These are phyloP conservation scores for Carex sylvatica DNA, from an alignment of 202 grass and related monocot genomes.

Conservation along the genomic window DNA sequence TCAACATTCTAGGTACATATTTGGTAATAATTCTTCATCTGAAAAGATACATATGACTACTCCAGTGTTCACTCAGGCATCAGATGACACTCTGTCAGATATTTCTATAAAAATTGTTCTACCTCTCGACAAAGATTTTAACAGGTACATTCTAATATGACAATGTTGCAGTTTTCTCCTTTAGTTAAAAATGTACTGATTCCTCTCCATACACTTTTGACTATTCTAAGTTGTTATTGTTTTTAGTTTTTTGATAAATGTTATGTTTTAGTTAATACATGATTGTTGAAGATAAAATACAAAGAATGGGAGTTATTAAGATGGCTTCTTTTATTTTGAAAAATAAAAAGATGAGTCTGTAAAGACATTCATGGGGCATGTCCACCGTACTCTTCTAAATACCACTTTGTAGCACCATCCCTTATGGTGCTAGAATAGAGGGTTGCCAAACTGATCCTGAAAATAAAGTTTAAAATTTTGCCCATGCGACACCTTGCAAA, in stretches of 20 bases:
- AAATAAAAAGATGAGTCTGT: neutral
- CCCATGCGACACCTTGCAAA: neutral
- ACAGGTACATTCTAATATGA: conserved; percentile 39
- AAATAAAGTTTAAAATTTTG: neutral
- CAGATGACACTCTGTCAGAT: conserved; percentile 65
- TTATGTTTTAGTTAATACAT: neutral
- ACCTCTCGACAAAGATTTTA: conserved; percentile 64
- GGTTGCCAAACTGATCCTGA: neutral
- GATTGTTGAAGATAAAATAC: neutral
- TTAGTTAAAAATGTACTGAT: neutral
- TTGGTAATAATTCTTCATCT: conserved; percentile 75
- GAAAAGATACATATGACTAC: conserved; percentile 97
- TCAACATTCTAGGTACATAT: conserved; percentile 70
- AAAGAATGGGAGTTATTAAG: neutral
- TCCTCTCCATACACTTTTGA: too few species aligned
- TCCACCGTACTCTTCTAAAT: neutral
- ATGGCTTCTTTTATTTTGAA: neutral
- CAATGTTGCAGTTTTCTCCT: too few species aligned
- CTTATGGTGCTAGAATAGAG: neutral
- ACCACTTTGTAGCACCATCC: neutral
- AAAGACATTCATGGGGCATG: neutral
- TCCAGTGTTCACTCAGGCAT: conserved; percentile 87
- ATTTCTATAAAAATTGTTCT: conserved; percentile 84
- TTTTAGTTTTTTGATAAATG: too few species aligned
- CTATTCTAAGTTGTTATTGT: too few species aligned